Conservation (phyloP, 169 alveolate genomes). For the Cryptosporidium sp. region DNA sequence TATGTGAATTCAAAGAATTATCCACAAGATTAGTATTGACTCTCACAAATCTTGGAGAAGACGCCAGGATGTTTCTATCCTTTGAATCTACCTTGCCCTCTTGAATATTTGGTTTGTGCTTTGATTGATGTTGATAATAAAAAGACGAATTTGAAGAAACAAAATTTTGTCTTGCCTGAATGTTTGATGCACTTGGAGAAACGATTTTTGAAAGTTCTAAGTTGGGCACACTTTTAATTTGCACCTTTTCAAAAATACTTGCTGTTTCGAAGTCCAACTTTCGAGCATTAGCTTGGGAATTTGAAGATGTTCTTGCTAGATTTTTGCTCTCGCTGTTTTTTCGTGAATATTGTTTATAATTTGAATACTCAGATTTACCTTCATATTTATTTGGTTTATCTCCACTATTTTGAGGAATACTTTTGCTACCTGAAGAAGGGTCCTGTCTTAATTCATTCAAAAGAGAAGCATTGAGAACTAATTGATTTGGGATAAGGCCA, state of each 20-base stretch:
- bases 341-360: not conserved
- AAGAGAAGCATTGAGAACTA: constrained; percentile 43
- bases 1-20: constrained; percentile 14
- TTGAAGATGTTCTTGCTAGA: not conserved
- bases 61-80: constrained; percentile 1
- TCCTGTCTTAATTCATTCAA: constrained; percentile 33
- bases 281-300: not conserved
- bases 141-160: constrained; percentile 16
- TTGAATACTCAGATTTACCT: not conserved
- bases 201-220: constrained; percentile 22
- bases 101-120: not conserved
- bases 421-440: not conserved
- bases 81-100: not conserved
- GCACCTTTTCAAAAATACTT: not conserved
- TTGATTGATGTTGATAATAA: not conserved
- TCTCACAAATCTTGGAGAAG: constrained; percentile 66
- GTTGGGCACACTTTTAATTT: not conserved
- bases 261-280: not conserved
- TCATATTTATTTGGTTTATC: not conserved
- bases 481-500: constrained; percentile 49
- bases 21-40: constrained; percentile 60
- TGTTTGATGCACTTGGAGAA: constrained; percentile 10
- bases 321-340: constrained; percentile 13
- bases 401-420: not conserved
- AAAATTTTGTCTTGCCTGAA: not conserved